Base-by-base conservation (phyloP, 2,329 filamentous ascomycete species). In the Cadophora sp. region DNA sequence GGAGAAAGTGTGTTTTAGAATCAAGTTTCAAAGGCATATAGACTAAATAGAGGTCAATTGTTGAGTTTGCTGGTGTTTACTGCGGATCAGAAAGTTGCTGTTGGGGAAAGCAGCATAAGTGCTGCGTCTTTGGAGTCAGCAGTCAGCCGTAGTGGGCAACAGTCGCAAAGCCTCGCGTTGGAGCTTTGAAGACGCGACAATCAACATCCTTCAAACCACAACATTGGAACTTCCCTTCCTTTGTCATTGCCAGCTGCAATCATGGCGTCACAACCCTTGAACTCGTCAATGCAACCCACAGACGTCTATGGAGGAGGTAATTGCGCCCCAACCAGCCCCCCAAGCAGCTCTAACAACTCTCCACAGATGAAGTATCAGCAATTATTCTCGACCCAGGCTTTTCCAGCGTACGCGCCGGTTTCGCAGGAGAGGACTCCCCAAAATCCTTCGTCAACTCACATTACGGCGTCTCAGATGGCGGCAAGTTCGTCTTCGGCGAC, bases 321-420 rank as follows among this genome's bases (percentile, higher is more conserved):
- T 76, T 67, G 22, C 18, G 59, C 62, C 43, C 56, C 62, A 43
- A 39, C 62, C 48, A 47, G 22, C 62, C 60, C 51, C 62, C 66
- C 27, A 41, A 64, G 45, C 47, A 60, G 33, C 55, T 53, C 53
- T 43, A 43, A 53, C 58, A 62, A 60, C 27, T 59, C 66, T 55
- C 47, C 14, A 59, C 75, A 97, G 96, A 99, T 84, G 96, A 99
- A 83, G 94, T 99, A 72, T 96, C 94, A 43, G 96, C 96, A 62
- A 91, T 99, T 73, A 93, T 99, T 45, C 92, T 99, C 77, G 96
- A 99, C 78, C 92, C 96, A 3, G 96, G 96, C 69, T 97, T 94
- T 82, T 93, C 92, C 77, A 91, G 89, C 73, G 94, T 92, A 48
- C 94, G 96, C 80, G 96, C 94, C 68, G 96, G 96, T 66, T 99